phyloP scores from a whole-genome alignment of 2,329 filamentous ascomycete species.

The Rutstroemia sp. region DNA sequence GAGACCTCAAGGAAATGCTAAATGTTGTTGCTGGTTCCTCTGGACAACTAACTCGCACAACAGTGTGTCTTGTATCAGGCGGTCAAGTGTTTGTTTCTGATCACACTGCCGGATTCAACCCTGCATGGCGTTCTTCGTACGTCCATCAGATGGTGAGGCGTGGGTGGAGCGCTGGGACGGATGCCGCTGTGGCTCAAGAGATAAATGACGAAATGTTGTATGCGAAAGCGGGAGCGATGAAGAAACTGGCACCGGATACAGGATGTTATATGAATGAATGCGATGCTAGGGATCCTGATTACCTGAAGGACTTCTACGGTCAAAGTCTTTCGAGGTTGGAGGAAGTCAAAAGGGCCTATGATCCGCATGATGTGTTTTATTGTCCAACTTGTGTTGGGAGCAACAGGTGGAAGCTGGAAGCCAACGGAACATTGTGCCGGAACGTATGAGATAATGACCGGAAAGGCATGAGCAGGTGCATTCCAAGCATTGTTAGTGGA shows the following conservation, averaged over 20 bases:
- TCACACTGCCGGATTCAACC: constrained; percentile 24
- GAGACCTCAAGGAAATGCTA: constrained; percentile 20
- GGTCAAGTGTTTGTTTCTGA: constrained; percentile 27
- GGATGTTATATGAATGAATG: constrained; percentile 39
- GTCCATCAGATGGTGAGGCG: constrained; percentile 16
- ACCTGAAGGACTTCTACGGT: constrained; percentile 31
- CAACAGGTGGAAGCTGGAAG: constrained; percentile 24
- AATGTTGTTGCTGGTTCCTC: constrained; percentile 24
- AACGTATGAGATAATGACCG: background rate
- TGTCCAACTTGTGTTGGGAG: constrained; percentile 35
- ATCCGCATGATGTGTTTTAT: constrained; percentile 31
- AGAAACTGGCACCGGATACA: constrained; percentile 32
- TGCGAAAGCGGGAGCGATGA: constrained; percentile 21
- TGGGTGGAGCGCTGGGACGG: constrained; percentile 1
- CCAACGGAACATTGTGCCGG: constrained; percentile 5
- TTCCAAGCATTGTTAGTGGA: too few relatives aligned
- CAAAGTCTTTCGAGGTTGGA: constrained; percentile 28
- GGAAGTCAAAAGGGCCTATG: constrained; percentile 30
- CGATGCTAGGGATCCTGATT: constrained; percentile 31
- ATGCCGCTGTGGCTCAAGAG: background rate
- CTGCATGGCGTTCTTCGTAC: constrained; percentile 25
- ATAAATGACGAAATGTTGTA: constrained; percentile 10
- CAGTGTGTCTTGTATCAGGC: constrained; percentile 26
- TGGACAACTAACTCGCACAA: constrained; percentile 20
- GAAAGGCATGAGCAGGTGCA: too few relatives aligned